Base-by-base conservation (phyloP, 352 stramenopile genomes). In the Thalassiosira sp. region DNA sequence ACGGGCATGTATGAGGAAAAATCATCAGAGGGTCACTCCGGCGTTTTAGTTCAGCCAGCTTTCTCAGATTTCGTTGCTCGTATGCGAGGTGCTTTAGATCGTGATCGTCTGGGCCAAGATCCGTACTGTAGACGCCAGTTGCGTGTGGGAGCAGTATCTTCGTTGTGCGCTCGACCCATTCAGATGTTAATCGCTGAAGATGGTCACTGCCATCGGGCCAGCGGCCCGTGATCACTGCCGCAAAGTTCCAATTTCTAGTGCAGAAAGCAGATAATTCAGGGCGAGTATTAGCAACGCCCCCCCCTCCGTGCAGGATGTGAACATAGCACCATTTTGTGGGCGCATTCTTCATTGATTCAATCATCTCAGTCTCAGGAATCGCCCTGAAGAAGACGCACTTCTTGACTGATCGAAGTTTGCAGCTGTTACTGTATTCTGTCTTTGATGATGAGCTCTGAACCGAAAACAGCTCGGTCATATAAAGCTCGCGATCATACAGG, bases 291-390 rank as follows among this genome's bases (percentile, higher is more conserved):
- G 3, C 27, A 15, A 57, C 59, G 3, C 25, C n/a, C 3, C 31
- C 48, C 11, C 59, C 59, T 40, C 59, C 59, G 40, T 68, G 59
- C 37, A 68, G 13, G n/a, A 68, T n/a, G 35, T 68, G 59, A 24
- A 68, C 1, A 27, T 68, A 68, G n/a, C 25, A 68, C n/a, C 22
- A 57, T 28, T 57, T 68, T 42, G 59, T 68, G 28, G 59, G 59
- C 27, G 40, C 24, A 25, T 16, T 57, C 24, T 27, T 68, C 37
- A 68, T 57, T 18, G 59, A 22, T 3, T 42, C 3, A 13, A 57
- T 22, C 5, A 68, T 1, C 7, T 33, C 15, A 28, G 13, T 33
- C n/a, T 40, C 59, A 33, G 33, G 10, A 8, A 49, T 8, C 48
- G 25, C 27, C 5, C 18, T 15, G 8, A 68, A 22, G 1, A 68